phyloP scores from a whole-genome alignment of 768 basidiomycete genomes.

The Lactifluus rugatus region DNA sequence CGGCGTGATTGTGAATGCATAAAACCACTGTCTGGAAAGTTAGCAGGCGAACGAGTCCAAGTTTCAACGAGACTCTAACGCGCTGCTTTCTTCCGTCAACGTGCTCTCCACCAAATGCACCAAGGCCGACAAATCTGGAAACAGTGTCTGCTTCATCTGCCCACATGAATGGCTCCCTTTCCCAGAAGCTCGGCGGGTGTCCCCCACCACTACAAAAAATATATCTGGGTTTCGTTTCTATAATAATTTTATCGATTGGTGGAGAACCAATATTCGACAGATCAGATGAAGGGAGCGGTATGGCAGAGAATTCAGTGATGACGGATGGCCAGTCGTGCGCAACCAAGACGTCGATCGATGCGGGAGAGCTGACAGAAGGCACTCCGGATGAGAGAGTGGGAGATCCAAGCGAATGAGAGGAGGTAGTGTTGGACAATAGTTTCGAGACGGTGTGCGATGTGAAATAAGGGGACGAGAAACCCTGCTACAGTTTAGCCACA shows the following conservation, averaged over 20 bases:
- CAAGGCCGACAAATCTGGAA: constrained; percentile 78
- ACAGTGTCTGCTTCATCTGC: constrained; percentile 56
- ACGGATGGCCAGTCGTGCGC: constrained; percentile 68
- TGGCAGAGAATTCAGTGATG: constrained; percentile 50
- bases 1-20: constrained; percentile 83
- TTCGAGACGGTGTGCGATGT: constrained; percentile 60
- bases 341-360: constrained; percentile 71
- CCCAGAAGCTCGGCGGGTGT: constrained; percentile 78
- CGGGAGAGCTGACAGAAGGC: constrained; percentile 48
- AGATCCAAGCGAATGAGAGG: constrained; percentile 38
- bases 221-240: constrained; percentile 72
- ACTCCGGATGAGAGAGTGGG: constrained; percentile 60
- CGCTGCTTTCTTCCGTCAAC: constrained; percentile 67
- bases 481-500: constrained; percentile 35
- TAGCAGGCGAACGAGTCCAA: constrained; percentile 2
- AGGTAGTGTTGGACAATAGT: constrained; percentile 59
- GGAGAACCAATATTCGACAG: constrained; percentile 38
- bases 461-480: constrained; percentile 70
- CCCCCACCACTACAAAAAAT: constrained; percentile 67
- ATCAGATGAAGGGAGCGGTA: constrained; percentile 37
- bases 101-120: constrained; percentile 67
- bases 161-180: constrained; percentile 89
- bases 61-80: constrained; percentile 36
- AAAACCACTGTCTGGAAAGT: constrained; percentile 69
- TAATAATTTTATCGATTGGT: constrained; percentile 56